Conservation (phyloP, 2,329 filamentous ascomycete genomes). For the Nigrospora oryzae region DNA sequence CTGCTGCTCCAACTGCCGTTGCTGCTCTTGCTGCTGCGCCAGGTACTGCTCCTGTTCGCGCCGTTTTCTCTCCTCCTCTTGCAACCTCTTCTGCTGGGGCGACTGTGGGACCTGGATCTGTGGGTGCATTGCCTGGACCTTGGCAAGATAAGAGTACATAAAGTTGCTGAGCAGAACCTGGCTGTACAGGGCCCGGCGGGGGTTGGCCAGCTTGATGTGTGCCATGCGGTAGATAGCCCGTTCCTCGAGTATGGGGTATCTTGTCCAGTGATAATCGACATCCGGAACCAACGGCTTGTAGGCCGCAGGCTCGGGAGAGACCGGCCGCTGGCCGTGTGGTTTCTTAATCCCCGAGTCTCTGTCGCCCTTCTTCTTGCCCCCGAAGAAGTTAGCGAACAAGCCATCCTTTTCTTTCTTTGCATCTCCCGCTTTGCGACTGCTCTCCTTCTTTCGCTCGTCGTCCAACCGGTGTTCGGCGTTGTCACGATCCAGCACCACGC, state of each 20-base stretch:
- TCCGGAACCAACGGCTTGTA: conserved; percentile 71
- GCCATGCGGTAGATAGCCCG: conserved; percentile 97
- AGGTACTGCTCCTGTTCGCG: conserved; percentile 37
- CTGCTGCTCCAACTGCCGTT: conserved; percentile 33
- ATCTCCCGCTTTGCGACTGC: conserved; percentile 61
- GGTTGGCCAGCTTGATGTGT: conserved; percentile 98
- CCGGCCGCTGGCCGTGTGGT: conserved; percentile 57
- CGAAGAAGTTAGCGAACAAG: conserved; percentile 90
- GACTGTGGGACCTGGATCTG: conserved; percentile 86
- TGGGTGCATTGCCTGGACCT: conserved; percentile 97
- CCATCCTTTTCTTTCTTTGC: conserved; percentile 89
- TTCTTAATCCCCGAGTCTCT: conserved; percentile 70
- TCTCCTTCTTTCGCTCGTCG: conserved; percentile 77
- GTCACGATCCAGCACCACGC: conserved; percentile 74
- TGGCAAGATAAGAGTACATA: conserved; percentile 98
- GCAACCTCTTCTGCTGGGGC: conserved; percentile 59
- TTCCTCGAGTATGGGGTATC: conserved; percentile 92
- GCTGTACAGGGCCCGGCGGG: conserved; percentile 80
- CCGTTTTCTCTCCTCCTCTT: conserved; percentile 37
- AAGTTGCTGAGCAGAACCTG: conserved; percentile 97
- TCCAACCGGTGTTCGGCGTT: conserved; percentile 62
- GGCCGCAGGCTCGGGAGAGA: conserved; percentile 72
- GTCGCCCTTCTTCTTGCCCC: conserved; percentile 78
- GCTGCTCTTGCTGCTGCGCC: conserved; percentile 4
- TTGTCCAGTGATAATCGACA: conserved; percentile 91